Percentiles rank a stretch among this genome's conserved stretches.
phyloP scores from a whole-genome alignment of 495 filamentous ascomycete species.

The Penicillium antarcticum region DNA sequence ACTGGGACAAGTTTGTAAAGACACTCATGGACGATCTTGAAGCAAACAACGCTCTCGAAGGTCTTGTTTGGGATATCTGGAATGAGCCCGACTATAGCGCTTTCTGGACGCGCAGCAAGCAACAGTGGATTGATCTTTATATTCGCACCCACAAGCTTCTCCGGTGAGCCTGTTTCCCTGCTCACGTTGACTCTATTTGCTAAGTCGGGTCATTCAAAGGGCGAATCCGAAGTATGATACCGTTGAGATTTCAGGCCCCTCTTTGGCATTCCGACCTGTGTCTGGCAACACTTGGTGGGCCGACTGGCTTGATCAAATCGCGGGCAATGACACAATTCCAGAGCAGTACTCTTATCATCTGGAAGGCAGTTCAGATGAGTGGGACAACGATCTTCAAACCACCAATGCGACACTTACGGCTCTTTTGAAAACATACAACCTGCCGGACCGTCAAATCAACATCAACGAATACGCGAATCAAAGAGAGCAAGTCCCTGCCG shows the following conservation, averaged over 20 bases:
- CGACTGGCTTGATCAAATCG: slow-evolving; percentile 20
- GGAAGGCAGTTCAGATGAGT: slow-evolving; percentile 10
- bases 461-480: slow-evolving; percentile 41
- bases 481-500: slow-evolving; percentile 35
- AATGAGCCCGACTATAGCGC: slow-evolving; percentile 37
- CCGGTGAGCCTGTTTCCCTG: slow-evolving; percentile 11
- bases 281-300: slow-evolving; percentile 29
- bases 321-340: slow-evolving; percentile 25
- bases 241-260: slow-evolving; percentile 24
- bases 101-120: slow-evolving; percentile 31
- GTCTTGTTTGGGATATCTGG: slow-evolving; percentile 38
- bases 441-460: slow-evolving; percentile 33
- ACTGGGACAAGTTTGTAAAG: slow-evolving; percentile 32
- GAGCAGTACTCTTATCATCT: slow-evolving; percentile 38
- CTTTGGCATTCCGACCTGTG: slow-evolving; percentile 18
- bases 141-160: slow-evolving; percentile 24
- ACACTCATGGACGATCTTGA: slow-evolving; percentile 30
- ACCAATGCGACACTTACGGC: slow-evolving; percentile 17
- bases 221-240: slow-evolving; percentile 3
- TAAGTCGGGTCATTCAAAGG: not conserved
- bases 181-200: not conserved
- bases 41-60: slow-evolving; percentile 24
- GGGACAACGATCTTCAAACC: slow-evolving; percentile 25
- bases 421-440: slow-evolving; percentile 21
- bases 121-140: slow-evolving; percentile 32